A percentile compares a stretch with the other conserved stretches of the same genome.
These are phyloP conservation scores for Plectosphaerella cucumerina DNA, from an alignment of 2,329 filamentous ascomycete genomes.

Conservation along the genomic window DNA sequence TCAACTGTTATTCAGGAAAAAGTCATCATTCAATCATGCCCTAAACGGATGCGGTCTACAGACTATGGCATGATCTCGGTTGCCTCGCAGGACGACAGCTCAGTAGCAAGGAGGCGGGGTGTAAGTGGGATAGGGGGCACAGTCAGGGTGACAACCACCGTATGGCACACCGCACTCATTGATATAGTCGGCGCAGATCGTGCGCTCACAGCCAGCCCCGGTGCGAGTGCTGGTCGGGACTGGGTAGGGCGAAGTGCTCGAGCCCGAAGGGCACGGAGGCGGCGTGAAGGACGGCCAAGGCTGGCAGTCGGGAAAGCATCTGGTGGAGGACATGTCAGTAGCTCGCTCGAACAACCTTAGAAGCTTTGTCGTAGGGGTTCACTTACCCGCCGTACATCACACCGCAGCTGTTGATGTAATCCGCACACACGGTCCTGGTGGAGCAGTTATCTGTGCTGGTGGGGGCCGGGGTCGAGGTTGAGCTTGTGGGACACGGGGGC, in stretches of 20 bases:
- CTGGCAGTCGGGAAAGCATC: conserved; percentile 9
- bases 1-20: too few relatives aligned
- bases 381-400: conserved; percentile 17
- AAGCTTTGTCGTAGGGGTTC: background rate
- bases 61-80: background rate
- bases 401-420: conserved; percentile 13
- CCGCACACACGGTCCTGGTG: conserved; percentile 16
- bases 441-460: conserved; percentile 15
- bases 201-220: background rate
- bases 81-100: background rate
- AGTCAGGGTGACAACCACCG: conserved; percentile 2
- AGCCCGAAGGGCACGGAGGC: conserved; percentile 10
- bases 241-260: background rate
- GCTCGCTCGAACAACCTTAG: too few relatives aligned
- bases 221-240: background rate
- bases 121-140: background rate
- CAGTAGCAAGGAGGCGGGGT: background rate
- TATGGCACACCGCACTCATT: conserved; percentile 5
- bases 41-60: too few relatives aligned
- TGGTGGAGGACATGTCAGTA: background rate
- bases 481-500: conserved; percentile 10
- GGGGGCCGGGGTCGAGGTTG: background rate
- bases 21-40: too few relatives aligned
- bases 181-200: conserved; percentile 6
- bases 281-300: conserved; percentile 13